These are phyloP conservation scores for Diutina sp. DNA, from an alignment of 1,139 yeast species.

Conservation along the genomic window DNA sequence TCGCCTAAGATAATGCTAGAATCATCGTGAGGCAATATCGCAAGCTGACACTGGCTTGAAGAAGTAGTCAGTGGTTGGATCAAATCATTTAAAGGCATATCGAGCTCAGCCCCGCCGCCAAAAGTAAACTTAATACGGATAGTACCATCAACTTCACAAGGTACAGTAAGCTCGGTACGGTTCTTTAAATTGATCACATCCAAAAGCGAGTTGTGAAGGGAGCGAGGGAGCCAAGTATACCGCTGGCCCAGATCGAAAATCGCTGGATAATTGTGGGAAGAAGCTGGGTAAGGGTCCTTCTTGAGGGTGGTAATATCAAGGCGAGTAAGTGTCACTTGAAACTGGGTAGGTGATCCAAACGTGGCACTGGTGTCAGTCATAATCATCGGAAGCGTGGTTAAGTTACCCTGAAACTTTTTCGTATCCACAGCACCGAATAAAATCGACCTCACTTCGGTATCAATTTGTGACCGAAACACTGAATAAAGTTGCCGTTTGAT, in stretches of 20 bases:
- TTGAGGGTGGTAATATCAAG: background rate
- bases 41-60: background rate
- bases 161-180: background rate
- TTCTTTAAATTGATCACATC: background rate
- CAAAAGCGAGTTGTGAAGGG: background rate
- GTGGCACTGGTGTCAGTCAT: background rate
- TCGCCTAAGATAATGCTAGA: constrained; percentile 41
- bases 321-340: background rate
- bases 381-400: background rate
- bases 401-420: background rate
- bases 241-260: background rate
- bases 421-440: constrained; percentile 1
- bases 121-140: background rate
- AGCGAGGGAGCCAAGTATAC: background rate
- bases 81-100: background rate
- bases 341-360: background rate
- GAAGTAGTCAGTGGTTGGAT: background rate
- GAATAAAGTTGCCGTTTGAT: background rate
- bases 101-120: background rate
- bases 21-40: background rate
- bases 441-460: background rate
- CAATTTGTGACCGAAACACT: background rate
- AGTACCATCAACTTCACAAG: background rate
- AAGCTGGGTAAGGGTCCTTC: background rate
- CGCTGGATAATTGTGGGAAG: background rate